Evolutionary conservation across 495 filamentous ascomycete genomes (phyloP), one percentile per base, ranked within the genome.

Genomic region (Penicillium maclennaniae): DNA sequence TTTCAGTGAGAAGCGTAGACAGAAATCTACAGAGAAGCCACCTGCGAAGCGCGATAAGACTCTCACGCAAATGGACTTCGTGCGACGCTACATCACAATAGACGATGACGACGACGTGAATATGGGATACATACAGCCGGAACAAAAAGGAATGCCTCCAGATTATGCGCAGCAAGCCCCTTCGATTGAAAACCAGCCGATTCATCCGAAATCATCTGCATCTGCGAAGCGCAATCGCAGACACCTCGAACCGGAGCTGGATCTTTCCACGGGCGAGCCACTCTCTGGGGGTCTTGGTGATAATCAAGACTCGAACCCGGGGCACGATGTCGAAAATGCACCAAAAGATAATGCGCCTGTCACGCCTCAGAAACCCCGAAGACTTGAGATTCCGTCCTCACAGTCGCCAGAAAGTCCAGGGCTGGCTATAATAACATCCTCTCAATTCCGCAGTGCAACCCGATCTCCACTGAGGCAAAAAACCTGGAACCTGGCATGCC

Each of bases 41-140:
- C n/a, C 45, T 17, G 37, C 42, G 43, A 67, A 68, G 50, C 61
- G 63, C 16, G 63, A 74, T 23, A 75, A 75, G 39, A 77, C 74
- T 4, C 62, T 77, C 7, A 77, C 74, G 9, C 74, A 77, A 52
- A 77, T 77, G 72, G 63, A 74, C 44, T 77, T 72, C 49, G 72
- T 77, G 42, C 65, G 64, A 26, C 72, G 69, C 3, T 70, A 68
- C 40, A 58, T 75, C 37, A 59, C 66, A 31, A 69, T 77, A 41
- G 67, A 72, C 15, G 58, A 68, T 7, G 70, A 73, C 21, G 70
- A 71, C 34, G 71, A 76, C 44, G 42, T 63, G 48, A 68, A 71
- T 26, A 48, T 73, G 56, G 67, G 69, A 40, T 73, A 75, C 28
- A 64, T 67, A 14, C 62, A 65, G 48, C 47, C 55, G 1, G 56